Percentiles rank a stretch among this genome's conserved stretches.
Conservation (phyloP, 2,329 filamentous ascomycete genomes). For the Colletotrichum gloeosporioides region DNA sequence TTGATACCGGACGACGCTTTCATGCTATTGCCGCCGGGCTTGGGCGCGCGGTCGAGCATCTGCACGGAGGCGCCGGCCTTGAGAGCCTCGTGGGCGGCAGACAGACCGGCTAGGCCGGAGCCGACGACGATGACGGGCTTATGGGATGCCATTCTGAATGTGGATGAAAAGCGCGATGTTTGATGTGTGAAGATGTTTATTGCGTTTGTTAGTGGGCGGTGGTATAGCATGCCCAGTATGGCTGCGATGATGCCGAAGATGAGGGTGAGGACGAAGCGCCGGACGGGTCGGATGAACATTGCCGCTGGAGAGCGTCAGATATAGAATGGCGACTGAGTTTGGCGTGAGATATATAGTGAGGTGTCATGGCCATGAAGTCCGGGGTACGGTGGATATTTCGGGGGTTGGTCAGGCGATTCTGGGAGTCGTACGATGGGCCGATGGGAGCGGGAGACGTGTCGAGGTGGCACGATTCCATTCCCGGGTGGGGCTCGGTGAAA, state of each 20-base stretch:
- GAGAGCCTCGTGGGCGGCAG: slow-evolving; percentile 63
- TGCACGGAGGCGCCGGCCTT: slow-evolving; percentile 55
- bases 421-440: slow-evolving; percentile 13
- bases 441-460: not conserved
- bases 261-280: slow-evolving; percentile 19
- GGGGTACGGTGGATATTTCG: not conserved
- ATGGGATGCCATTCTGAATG: slow-evolving; percentile 14
- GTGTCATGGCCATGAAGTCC: not conserved
- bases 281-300: slow-evolving; percentile 8
- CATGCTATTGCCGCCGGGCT: slow-evolving; percentile 69
- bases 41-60: slow-evolving; percentile 63
- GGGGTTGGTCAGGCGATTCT: slow-evolving; percentile 4
- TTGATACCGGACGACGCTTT: slow-evolving; percentile 73
- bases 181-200: not conserved
- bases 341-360: not conserved
- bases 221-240: slow-evolving; percentile 24
- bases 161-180: not conserved
- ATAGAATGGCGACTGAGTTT: not conserved
- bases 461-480: slow-evolving; percentile 7
- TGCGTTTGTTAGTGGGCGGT: slow-evolving; percentile 10
- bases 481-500: not conserved
- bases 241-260: slow-evolving; percentile 26
- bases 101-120: slow-evolving; percentile 67
- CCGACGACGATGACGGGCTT: slow-evolving; percentile 65
- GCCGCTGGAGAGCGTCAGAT: not conserved